Base-by-base conservation (phyloP, 495 filamentous ascomycete species). In the Pseudoneurospora amorphoporcata region DNA sequence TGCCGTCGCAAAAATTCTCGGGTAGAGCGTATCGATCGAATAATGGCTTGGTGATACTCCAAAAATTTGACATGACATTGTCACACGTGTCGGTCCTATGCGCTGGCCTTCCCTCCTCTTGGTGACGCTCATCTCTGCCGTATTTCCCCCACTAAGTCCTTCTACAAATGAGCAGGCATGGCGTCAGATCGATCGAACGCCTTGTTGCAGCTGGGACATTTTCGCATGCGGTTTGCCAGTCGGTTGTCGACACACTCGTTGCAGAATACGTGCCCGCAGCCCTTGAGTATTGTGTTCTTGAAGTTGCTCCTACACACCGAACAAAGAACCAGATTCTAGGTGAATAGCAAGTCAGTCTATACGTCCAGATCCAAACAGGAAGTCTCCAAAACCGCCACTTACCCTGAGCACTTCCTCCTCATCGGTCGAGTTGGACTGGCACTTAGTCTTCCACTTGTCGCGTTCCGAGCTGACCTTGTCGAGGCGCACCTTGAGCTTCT, bases 201-300 rank as follows among this genome's bases (percentile, higher is more conserved):
- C 80, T 90, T 90, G 79, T 90, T 91, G 84, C 95, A 99, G 76
- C 91, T 94, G 6, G 95, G 95, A 77, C 95, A 99, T 81, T 98
- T 98, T 72, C 95, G 88, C 79, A 92, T 94, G 41, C 95, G 92
- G 72, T 94, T 95, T 9, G 87, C 85, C 69, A 97, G 88, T 69
- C 94, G 90, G 77, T 94, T 90, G 70, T 97, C 92, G 37, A 97
- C 90, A 78, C 95, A 99, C 37, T 89, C 87, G 76, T 87, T 89
- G 88, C 95, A 99, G 81, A 98, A 97, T 29, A 97, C 89, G 82
- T 99, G 95, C n/a, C 95, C 95, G 80, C 95, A 99, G 16, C 91
- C 93, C 79, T 94, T 94, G 76, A 99, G 87, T 19, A 90, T 90
- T 1, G 94, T 97, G 79, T 98, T 92, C 82, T 98, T 98, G 86